phyloP scores from a whole-genome alignment of 208 protist species.

The Trypanosoma brucei region DNA sequence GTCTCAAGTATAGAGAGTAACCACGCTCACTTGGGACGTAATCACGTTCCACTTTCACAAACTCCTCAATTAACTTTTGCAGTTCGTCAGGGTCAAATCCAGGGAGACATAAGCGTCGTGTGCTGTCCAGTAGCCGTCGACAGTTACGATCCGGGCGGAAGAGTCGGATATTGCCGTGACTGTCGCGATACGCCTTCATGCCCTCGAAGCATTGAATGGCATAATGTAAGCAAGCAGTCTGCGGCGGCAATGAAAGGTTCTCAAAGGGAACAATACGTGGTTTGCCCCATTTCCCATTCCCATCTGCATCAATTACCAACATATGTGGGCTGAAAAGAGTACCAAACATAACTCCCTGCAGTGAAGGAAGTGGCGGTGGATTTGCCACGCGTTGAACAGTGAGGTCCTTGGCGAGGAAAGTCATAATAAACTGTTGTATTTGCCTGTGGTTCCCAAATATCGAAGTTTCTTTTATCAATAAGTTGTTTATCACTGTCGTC shows the following conservation, averaged over 20 bases:
- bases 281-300: slow-evolving; percentile 77
- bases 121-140: slow-evolving; percentile 82
- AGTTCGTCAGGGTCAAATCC: slow-evolving; percentile 88
- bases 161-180: slow-evolving; percentile 81
- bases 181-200: slow-evolving; percentile 96
- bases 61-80: slow-evolving; percentile 87
- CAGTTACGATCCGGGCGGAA: slow-evolving; percentile 97
- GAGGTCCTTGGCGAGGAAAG: slow-evolving; percentile 15
- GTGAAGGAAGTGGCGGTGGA: slow-evolving; percentile 45
- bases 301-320: slow-evolving; percentile 82
- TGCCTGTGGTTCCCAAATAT: too few species aligned
- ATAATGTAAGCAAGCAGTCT: slow-evolving; percentile 93
- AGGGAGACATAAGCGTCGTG: slow-evolving; percentile 89
- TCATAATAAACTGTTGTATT: slow-evolving; percentile 5
- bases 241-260: slow-evolving; percentile 88
- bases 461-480: slow-evolving; percentile 1
- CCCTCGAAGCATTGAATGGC: slow-evolving; percentile 95
- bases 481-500: slow-evolving; percentile 3
- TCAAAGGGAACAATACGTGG: slow-evolving; percentile 68
- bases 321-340: slow-evolving; percentile 95
- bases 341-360: slow-evolving; percentile 88
- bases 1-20: slow-evolving; percentile 98
- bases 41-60: slow-evolving; percentile 90
- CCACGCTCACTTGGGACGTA: slow-evolving; percentile 92
- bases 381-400: slow-evolving; percentile 23